Conservation (phyloP, 1,284 basidiomycete species). For the Puccinia coronata region DNA sequence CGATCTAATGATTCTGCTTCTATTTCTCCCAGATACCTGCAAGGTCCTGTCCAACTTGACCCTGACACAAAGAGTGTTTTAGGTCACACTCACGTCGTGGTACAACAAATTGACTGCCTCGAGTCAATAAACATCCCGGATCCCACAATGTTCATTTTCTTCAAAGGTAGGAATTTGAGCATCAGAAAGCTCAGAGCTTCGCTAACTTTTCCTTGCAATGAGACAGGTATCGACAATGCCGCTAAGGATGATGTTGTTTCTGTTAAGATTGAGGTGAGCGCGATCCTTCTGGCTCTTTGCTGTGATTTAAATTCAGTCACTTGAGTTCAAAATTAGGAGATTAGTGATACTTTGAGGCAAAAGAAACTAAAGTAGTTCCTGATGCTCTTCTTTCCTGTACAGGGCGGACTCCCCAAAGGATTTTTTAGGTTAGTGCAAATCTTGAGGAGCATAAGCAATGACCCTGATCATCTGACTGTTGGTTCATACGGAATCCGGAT, state of each 20-base stretch:
- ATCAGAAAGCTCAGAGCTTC: background rate
- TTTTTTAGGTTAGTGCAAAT: slow-evolving; percentile 16
- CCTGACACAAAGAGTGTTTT: slow-evolving; percentile 35
- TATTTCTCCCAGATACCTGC: slow-evolving; percentile 15
- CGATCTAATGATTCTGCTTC: background rate
- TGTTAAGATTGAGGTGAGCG: slow-evolving; percentile 7
- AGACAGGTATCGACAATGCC: slow-evolving; percentile 14
- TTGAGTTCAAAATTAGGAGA: background rate
- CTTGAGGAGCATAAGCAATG: background rate
- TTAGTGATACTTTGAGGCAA: background rate
- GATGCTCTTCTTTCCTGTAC: background rate
- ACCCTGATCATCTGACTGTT: background rate
- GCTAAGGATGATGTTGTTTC: slow-evolving; percentile 29
- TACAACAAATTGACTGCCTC: slow-evolving; percentile 6
- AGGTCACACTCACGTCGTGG: slow-evolving; percentile 33
- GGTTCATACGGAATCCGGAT: background rate
- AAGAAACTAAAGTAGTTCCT: background rate
- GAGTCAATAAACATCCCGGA: slow-evolving; percentile 36
- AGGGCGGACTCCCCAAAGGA: slow-evolving; percentile 24
- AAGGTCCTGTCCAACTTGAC: slow-evolving; percentile 28
- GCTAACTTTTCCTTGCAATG: background rate
- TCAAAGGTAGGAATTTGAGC: slow-evolving; percentile 35
- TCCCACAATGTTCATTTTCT: slow-evolving; percentile 33
- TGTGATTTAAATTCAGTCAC: background rate
- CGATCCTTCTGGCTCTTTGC: background rate